phyloP scores from a whole-genome alignment of 768 basidiomycete species.

The Kwoniella sp. region DNA sequence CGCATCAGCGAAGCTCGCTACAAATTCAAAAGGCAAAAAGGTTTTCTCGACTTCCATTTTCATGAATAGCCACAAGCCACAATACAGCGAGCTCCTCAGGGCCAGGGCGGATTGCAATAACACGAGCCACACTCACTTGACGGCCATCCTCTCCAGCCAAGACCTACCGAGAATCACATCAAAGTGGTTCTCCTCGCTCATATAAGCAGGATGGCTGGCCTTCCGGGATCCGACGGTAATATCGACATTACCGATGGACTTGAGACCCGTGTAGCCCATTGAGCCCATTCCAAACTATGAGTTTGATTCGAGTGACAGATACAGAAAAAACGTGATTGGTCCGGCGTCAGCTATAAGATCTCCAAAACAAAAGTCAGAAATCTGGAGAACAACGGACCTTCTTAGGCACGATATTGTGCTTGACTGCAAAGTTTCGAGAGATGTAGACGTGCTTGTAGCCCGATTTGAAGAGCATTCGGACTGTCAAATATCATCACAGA shows the following conservation, averaged over 20 bases:
- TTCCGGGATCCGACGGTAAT: slow-evolving; percentile 64
- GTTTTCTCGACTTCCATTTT: too few relatives aligned
- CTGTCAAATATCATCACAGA: slow-evolving; percentile 59
- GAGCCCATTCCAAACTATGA: slow-evolving; percentile 72
- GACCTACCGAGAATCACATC: slow-evolving; percentile 89
- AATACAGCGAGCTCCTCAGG: too few relatives aligned
- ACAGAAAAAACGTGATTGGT: too few relatives aligned
- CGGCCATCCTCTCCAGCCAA: slow-evolving; percentile 68
- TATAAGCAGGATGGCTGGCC: slow-evolving; percentile 65
- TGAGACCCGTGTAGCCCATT: slow-evolving; percentile 83
- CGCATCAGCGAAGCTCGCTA: too few relatives aligned
- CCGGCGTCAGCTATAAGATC: too few relatives aligned
- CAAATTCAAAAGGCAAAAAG: too few relatives aligned
- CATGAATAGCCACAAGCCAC: too few relatives aligned
- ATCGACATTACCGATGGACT: slow-evolving; percentile 73
- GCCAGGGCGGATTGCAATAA: too few relatives aligned
- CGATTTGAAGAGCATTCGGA: slow-evolving; percentile 88
- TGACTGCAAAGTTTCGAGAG: slow-evolving; percentile 85
- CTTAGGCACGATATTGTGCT: slow-evolving; percentile 81
- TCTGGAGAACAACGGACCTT: slow-evolving; percentile 60
- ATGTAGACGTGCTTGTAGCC: slow-evolving; percentile 95
- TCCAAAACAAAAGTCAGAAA: too few relatives aligned
- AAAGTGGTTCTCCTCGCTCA: slow-evolving; percentile 93
- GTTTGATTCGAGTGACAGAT: neutral
- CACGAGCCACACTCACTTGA: slow-evolving; percentile 61